Conservation (phyloP, 106 monocot genomes). For the Dactylorhiza incarnata region DNA sequence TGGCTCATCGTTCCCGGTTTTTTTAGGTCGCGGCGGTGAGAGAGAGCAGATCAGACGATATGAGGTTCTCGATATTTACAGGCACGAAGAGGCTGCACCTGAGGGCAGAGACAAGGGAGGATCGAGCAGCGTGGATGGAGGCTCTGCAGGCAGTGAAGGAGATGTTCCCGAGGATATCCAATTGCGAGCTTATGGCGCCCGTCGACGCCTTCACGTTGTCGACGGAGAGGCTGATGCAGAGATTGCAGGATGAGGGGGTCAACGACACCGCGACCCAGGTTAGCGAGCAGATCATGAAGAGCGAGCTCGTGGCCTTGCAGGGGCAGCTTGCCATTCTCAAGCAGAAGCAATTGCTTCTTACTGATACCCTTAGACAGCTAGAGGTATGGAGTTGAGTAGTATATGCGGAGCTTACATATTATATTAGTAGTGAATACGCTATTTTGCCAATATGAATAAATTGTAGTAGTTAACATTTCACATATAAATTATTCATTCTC, state of each 20-base stretch:
- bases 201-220: conserved; percentile 36
- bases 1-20: background rate
- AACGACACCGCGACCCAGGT: conserved; percentile 54
- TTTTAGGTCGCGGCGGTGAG: conserved; percentile 61
- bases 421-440: no score
- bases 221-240: conserved; percentile 53
- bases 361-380: conserved; percentile 81
- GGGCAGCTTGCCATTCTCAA: conserved; percentile 58
- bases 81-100: conserved; percentile 77
- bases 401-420: no score
- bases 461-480: no score
- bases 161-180: conserved; percentile 78
- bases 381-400: conserved; percentile 47
- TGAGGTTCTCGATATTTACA: conserved; percentile 71
- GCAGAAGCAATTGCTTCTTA: conserved; percentile 65
- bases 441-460: no score
- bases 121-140: conserved; percentile 58
- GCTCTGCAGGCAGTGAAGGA: conserved; percentile 69
- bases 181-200: conserved; percentile 70
- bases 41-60: conserved; percentile 74
- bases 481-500: no score
- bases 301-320: conserved; percentile 62
- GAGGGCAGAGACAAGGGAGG: conserved; percentile 67
- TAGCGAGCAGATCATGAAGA: conserved; percentile 64
- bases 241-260: conserved; percentile 61